Evolutionary conservation across 1,284 basidiomycete genomes (phyloP), one percentile per base, ranked within the genome.

Genomic region (Rhodotorula sp.): DNA sequence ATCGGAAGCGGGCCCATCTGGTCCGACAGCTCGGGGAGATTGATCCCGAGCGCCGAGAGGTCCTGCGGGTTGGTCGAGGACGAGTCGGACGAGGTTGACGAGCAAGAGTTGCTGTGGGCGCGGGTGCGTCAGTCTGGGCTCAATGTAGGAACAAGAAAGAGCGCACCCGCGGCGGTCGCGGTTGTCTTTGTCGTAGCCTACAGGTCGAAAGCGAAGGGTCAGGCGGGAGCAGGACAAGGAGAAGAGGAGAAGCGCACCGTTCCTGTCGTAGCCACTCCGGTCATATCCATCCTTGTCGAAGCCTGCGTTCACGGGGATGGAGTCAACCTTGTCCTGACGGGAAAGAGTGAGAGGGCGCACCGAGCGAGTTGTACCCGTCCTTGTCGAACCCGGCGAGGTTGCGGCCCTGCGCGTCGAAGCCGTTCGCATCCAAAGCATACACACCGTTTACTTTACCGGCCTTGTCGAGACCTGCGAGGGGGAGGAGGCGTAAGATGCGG

Each of bases 31-130:
- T 51, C 50, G 8, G 61, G 51, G 34, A 65, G 44, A 29, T 53
- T 32, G 51, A 53, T 29, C 9, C 64, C 64, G 55, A 65, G 64
- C 44, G 57, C n/a, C 15, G 34, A 36, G n/a, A 34, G 36, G n/a
- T 50, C 56, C 22, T 51, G 4, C 6, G 25, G 36, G 34, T 55
- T 32, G 19, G 62, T 34, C 53, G n/a, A 58, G 17, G 64, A 65
- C 27, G 41, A 48, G 36, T 29, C 29, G 29, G 46, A 41, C 25
- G 64, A 66, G 13, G 39, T 55, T 7, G 27, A n/a, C 12, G 34
- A 34, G 55, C 64, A 65, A 1, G 34, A 34, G 46, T 65, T 65
- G n/a, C 64, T 55, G 44, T 37, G n/a, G 27, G 29, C 21, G 6
- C 15, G 34, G 2, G 29, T 2, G 3, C 13, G 29, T 53, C 10